Evolutionary conservation across 2,329 filamentous ascomycete genomes (phyloP), one percentile per base, ranked within the genome.

Genomic region (Aspergillus thermomutatus): DNA sequence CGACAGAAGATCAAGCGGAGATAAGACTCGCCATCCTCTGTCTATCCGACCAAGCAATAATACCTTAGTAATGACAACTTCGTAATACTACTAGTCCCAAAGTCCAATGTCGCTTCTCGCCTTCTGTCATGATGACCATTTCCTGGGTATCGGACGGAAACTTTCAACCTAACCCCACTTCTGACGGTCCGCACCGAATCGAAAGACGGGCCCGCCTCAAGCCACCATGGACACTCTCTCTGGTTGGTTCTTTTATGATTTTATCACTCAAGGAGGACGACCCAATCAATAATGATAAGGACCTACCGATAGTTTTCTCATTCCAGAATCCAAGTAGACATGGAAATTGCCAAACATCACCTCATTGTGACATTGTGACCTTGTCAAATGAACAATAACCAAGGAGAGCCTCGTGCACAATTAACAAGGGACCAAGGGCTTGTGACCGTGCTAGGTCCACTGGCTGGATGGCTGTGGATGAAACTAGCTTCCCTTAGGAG

Each of bases 111-210:
- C 31, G 31, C 14, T 37, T 14, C 31, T 7, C 31, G 5, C 14
- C 31, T 17, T 37, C 14, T 37, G 31, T 45, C 41, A 45, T 45
- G 41, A 45, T 54, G 37, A 37, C 25, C 28, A 41, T 55, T 46
- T 40, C 45, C 25, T 34, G 49, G 53, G 48, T 48, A 49, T 45
- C 26, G 26, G 43, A 52, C 49, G 52, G 52, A 52, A 53, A 51
- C 23, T 55, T 55, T 55, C 37, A 26, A 11, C 25, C 11, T 6
- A 47, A 23, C 21, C 54, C 50, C 59, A 59, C 60, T 59, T 37
- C 46, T 26, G 49, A 50, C 61, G 61, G 61, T 54, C 61, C 61
- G 61, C 61, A 60, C 61, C 61, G 61, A 56, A 59, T 58, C 28
- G 49, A 51, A 46, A 50, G 34, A 53, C 52, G 56, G 49, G 40